Evolutionary conservation across 768 basidiomycete genomes (phyloP), one percentile per base, ranked within the genome.

Genomic region (Lentinula edodes): DNA sequence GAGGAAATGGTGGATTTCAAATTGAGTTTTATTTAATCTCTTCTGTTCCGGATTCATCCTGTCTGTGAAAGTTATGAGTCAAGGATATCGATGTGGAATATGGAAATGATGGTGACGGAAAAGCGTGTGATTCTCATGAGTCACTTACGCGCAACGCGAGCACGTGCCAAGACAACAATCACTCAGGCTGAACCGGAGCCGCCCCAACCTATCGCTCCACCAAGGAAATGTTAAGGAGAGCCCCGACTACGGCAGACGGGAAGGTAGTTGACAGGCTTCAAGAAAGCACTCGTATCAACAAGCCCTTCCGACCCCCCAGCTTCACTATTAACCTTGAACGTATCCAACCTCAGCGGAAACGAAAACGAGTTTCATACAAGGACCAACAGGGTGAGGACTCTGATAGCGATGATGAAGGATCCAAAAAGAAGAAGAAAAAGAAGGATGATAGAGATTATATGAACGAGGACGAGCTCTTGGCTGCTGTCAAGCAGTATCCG

Each of bases 341-440:
- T 39, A 73, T 76, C 6, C 87, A 89, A 66, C 88, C 87, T 0
- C 80, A 80, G 65, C 83, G 94, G 28, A 97, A 96, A 72, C 85
- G 94, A 54, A 95, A 93, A 68, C 86, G 91, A 32, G 86, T 94
- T 23, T 92, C 89, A 0, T 96, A 96, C 79, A 91, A 90, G 67
- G 91, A 83, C 4, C 79, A 84, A 63, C 84, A 80, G 48, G 78
- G 68, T 6, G 83, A 85, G 53, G 85, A 78, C 53, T 81, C 83
- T 20, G 85, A 84, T 62, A 76, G 78, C 0, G 87, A 90, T 62
- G 75, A 79, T 34, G 84, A 86, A 58, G 71, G 69, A 39, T 72
- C 71, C 34, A 77, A 75, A 61, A 87, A 82, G 74, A 89, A 84
- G 73, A 89, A 86, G 78, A 87, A 85, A 69, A 88, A 83, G 70